Base-by-base conservation (phyloP, 1,284 basidiomycete species). In the Chondrostereum purpureum region DNA sequence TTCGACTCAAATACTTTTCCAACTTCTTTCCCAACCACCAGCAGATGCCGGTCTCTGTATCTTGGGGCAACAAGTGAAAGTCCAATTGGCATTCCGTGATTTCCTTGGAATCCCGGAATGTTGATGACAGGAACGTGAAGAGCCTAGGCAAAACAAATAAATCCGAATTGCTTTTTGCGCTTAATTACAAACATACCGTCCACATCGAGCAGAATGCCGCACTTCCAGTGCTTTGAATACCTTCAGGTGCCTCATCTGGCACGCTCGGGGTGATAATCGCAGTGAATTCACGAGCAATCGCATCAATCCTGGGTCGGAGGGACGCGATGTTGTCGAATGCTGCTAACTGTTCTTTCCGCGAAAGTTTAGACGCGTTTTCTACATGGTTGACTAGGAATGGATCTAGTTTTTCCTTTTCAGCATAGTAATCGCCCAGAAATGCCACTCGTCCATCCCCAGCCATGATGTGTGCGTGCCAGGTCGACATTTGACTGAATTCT, bases 51-150 rank as follows among this genome's bases (percentile, higher is more conserved):
- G 22, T 55, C 53, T 12, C 45, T 24, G 35, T 50, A 53, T 37
- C 53, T 36, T n/a, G 43, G 21, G 4, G 48, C 39, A 8, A 55
- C 52, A 11, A 55, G 22, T 5, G 51, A 50, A 12, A 55, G 40
- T 12, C 53, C 53, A 4, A 55, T 45, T 11, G 53, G 53, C 46
- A 55, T 49, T 40, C 53, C 53, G 37, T 55, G 39, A 4, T 40
- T 42, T 1, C 53, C 52, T 19, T 35, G 23, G 27, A 55, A 55
- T 3, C 53, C 53, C 3, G 53, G 53, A 11, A 55, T 41, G 34
- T 51, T 51, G 27, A 55, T 45, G n/a, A 53, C 52, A 4, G 53
- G 53, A 10, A 49, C 42, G 42, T 55, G 53, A 13, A 55, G 48
- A 10, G 52, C 53, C 39, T 19, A 37, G 1, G 5, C n/a, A n/a